Conservation (phyloP, 139 green algal genomes). For the Chlamydomonas incerta region DNA sequence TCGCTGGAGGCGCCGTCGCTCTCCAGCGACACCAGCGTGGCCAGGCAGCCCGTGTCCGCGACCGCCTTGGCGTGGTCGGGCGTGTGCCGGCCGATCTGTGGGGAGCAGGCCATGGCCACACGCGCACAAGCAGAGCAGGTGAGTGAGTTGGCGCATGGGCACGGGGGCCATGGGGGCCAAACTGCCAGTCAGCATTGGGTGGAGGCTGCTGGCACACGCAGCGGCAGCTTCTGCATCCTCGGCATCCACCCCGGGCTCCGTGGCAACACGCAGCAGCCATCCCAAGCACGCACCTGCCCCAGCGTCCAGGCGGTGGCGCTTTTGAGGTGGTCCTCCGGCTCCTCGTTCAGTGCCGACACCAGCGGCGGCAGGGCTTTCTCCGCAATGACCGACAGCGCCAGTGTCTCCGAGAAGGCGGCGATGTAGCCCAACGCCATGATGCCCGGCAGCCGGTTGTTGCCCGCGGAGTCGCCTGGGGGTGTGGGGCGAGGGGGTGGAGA, state of each 20-base stretch:
- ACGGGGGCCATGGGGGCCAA: too few relatives aligned
- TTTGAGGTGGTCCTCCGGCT: slow-evolving; percentile 87
- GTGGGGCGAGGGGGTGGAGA: too few relatives aligned
- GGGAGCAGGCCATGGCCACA: too few relatives aligned
- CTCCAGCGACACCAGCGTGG: slow-evolving; percentile 72
- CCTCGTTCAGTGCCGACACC: slow-evolving; percentile 73
- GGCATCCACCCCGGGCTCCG: too few relatives aligned
- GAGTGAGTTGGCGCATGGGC: too few relatives aligned
- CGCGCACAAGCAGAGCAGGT: too few relatives aligned
- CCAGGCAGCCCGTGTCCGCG: slow-evolving; percentile 83
- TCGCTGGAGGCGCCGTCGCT: slow-evolving; percentile 66
- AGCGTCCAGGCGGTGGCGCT: slow-evolving; percentile 78
- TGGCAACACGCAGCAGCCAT: too few relatives aligned
- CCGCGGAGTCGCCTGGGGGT: slow-evolving; percentile 44
- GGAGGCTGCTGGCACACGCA: background rate
- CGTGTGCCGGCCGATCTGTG: slow-evolving; percentile 81
- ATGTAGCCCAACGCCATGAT: slow-evolving; percentile 93
- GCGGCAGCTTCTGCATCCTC: too few relatives aligned
- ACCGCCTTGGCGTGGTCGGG: slow-evolving; percentile 91
- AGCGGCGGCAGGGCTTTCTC: slow-evolving; percentile 83
- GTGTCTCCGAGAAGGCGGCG: slow-evolving; percentile 88
- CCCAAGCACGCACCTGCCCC: slow-evolving; percentile 28
- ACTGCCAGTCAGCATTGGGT: too few relatives aligned
- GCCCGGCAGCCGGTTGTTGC: slow-evolving; percentile 78
- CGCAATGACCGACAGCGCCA: slow-evolving; percentile 85